phyloP scores from a whole-genome alignment of 768 basidiomycete species.

The Collybia sp. region DNA sequence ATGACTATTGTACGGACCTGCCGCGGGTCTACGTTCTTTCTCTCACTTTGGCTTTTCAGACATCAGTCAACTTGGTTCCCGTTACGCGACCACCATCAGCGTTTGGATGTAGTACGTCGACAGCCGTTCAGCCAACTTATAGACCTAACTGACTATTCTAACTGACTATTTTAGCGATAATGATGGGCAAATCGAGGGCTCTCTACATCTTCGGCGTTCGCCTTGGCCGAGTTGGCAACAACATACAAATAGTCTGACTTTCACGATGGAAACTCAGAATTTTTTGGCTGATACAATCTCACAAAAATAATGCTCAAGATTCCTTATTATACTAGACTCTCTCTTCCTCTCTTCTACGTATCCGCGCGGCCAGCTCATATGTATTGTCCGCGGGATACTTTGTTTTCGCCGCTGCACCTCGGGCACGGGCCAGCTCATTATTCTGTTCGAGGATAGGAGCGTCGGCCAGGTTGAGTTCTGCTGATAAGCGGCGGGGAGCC shows the following conservation, averaged over 20 bases:
- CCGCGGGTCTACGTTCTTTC: background rate
- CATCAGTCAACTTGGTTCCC: constrained; percentile 34
- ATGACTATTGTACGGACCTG: constrained; percentile 38
- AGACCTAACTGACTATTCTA: no score
- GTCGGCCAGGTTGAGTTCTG: constrained; percentile 65
- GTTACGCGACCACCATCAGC: constrained; percentile 42
- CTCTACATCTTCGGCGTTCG: no score
- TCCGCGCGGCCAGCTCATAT: constrained; percentile 48
- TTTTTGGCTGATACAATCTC: no score
- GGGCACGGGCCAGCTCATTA: constrained; percentile 36
- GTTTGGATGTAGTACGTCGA: constrained; percentile 40
- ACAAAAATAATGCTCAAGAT: no score
- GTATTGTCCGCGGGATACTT: constrained; percentile 43
- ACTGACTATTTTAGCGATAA: constrained; percentile 35
- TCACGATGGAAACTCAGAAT: no score
- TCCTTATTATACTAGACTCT: no score
- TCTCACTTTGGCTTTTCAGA: constrained; percentile 20
- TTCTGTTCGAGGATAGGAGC: constrained; percentile 44
- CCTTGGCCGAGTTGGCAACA: no score
- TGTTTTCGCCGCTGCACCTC: constrained; percentile 37
- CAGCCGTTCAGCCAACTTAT: background rate
- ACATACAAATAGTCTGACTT: no score
- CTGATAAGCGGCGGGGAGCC: constrained; percentile 60
- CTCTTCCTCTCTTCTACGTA: constrained; percentile 53
- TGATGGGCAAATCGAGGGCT: no score